Conservation (phyloP, 768 basidiomycete species). For the Leccinum sublutescens region DNA sequence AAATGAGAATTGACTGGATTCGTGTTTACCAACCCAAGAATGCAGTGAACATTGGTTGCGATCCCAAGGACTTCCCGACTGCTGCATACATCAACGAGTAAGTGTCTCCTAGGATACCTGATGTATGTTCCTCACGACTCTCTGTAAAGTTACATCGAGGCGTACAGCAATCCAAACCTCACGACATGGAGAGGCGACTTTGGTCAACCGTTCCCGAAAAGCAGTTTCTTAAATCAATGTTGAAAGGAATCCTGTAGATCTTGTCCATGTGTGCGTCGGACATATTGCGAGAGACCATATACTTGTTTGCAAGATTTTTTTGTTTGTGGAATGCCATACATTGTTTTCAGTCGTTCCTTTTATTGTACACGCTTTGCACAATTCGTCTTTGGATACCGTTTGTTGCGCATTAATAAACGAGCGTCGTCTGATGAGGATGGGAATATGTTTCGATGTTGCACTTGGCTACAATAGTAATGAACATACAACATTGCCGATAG, state of each 20-base stretch:
- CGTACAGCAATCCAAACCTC: conserved; percentile 80
- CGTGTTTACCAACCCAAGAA: conserved; percentile 83
- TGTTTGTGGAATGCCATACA: too few species aligned
- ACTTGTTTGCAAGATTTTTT: too few species aligned
- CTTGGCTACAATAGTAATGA: conserved; percentile 22
- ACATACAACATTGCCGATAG: conserved; percentile 29
- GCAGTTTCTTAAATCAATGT: conserved; percentile 57
- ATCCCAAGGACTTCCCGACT: conserved; percentile 78
- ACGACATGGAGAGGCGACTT: conserved; percentile 73
- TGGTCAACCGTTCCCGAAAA: conserved; percentile 69
- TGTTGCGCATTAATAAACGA: conserved; percentile 12
- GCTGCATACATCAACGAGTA: conserved; percentile 74
- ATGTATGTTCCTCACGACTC: conserved; percentile 3
- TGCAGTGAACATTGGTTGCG: conserved; percentile 78
- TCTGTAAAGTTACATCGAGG: conserved; percentile 48
- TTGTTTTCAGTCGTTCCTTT: not conserved
- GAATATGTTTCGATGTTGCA: conserved; percentile 4
- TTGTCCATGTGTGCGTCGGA: conserved; percentile 6
- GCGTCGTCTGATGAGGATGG: conserved; percentile 1
- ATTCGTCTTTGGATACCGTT: conserved; percentile 3
- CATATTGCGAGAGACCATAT: conserved; percentile 3
- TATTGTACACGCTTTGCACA: conserved; percentile 12
- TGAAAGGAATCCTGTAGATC: conserved; percentile 26
- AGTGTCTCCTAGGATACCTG: conserved; percentile 16
- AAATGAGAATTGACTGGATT: conserved; percentile 82